A percentile compares a stretch with the other conserved stretches of the same genome.
These are phyloP conservation scores for Pyrenophora seminiperda DNA, from an alignment of 2,329 filamentous ascomycete genomes.

Conservation along the genomic window DNA sequence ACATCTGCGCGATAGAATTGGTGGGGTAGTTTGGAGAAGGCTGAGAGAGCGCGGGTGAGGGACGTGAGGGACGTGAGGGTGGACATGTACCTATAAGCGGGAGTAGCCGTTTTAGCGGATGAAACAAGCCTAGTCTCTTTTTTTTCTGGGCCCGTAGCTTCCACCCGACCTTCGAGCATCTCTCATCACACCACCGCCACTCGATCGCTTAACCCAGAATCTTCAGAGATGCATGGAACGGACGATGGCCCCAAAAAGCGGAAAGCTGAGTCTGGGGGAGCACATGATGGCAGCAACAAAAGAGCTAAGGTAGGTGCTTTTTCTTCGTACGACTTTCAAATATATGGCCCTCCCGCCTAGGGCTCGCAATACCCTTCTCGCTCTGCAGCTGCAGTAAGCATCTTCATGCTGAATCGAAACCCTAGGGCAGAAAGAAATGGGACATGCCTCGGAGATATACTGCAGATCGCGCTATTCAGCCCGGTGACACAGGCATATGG, in stretches of 20 bases:
- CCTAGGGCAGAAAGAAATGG: slow-evolving; percentile 54
- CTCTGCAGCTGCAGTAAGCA: slow-evolving; percentile 20
- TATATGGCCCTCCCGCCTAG: slow-evolving; percentile 19
- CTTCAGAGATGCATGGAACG: slow-evolving; percentile 18
- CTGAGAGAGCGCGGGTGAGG: slow-evolving; percentile 4
- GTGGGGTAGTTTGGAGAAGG: slow-evolving; percentile 1
- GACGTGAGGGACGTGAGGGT: not conserved
- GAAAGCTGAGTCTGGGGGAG: slow-evolving; percentile 42
- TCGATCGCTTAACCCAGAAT: not conserved
- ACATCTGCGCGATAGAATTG: not conserved
- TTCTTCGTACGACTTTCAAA: slow-evolving; percentile 18
- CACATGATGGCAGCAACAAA: slow-evolving; percentile 39
- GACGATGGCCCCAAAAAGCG: slow-evolving; percentile 40
- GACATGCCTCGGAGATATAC: slow-evolving; percentile 45
- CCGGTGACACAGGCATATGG: slow-evolving; percentile 77
- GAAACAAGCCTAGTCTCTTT: slow-evolving; percentile 13
- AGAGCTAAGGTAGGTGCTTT: slow-evolving; percentile 45
- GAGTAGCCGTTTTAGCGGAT: slow-evolving; percentile 14
- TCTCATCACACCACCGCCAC: slow-evolving; percentile 9
- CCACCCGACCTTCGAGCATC: slow-evolving; percentile 2
- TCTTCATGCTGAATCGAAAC: slow-evolving; percentile 22
- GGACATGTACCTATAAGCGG: not conserved
- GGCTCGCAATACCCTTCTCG: slow-evolving; percentile 18
- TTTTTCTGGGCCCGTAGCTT: slow-evolving; percentile 1
- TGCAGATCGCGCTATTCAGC: slow-evolving; percentile 57